Evolutionary conservation across 2,329 filamentous ascomycete genomes (phyloP).

Genomic region (Ceratocystiopsis brevicomis): DNA sequence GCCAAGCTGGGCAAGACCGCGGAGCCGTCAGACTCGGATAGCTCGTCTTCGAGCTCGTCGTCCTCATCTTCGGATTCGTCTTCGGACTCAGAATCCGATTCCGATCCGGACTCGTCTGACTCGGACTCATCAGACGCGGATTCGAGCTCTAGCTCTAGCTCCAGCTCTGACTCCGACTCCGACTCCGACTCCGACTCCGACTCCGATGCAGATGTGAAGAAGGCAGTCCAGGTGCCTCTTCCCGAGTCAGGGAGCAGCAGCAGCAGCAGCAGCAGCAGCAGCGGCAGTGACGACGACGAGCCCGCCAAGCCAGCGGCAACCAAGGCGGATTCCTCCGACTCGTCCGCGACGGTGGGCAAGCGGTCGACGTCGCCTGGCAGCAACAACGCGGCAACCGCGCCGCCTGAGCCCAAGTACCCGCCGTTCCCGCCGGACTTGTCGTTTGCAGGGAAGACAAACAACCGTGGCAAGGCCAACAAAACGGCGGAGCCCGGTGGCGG

Average conservation of each 20-base stretch:
- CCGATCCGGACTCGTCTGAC: slow-evolving; percentile 13
- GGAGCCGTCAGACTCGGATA: slow-evolving; percentile 5
- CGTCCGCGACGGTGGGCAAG: slow-evolving; percentile 30
- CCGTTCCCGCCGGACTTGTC: slow-evolving; percentile 34
- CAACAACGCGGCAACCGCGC: slow-evolving; percentile 3
- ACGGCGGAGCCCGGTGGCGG: slow-evolving; percentile 22
- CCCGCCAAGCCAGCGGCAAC: neutral
- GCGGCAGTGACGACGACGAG: slow-evolving; percentile 1
- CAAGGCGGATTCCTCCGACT: slow-evolving; percentile 17
- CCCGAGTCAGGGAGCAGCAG: neutral
- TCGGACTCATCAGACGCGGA: neutral
- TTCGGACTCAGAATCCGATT: slow-evolving; percentile 9
- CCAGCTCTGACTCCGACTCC: slow-evolving; percentile 2
- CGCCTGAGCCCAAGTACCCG: slow-evolving; percentile 19
- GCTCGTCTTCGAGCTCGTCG: slow-evolving; percentile 16
- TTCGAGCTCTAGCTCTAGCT: slow-evolving; percentile 2
- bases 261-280: slow-evolving; percentile 4
- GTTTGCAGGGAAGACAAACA: slow-evolving; percentile 16
- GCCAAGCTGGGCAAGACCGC: slow-evolving; percentile 6
- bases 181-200: slow-evolving; percentile 6
- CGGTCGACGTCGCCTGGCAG: slow-evolving; percentile 28
- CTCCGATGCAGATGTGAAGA: slow-evolving; percentile 11
- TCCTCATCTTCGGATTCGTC: slow-evolving; percentile 1
- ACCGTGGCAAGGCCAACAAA: slow-evolving; percentile 24
- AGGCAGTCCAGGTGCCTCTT: slow-evolving; percentile 4